Evolutionary conservation across 371 early-diverging fungal genomes (phyloP).

Genomic region (Syncephalis plumigaleata): DNA sequence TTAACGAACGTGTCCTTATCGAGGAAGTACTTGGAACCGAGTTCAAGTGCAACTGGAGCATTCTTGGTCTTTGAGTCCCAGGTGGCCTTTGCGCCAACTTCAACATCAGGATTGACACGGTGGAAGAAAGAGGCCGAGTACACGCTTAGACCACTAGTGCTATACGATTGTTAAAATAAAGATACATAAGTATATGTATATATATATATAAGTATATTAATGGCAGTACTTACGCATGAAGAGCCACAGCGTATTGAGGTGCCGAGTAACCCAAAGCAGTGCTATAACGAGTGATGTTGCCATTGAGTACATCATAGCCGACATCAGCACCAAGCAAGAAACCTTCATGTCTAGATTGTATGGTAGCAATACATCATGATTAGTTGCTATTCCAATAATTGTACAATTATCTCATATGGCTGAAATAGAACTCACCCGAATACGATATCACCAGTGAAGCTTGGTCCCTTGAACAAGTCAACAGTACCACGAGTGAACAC

Average conservation of each 20-base stretch:
- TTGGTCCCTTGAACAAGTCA: slow-evolving; percentile 71
- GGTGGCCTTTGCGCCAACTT: slow-evolving; percentile 85
- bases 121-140: slow-evolving; percentile 92
- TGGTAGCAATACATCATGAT: background rate
- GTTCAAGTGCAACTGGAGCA: slow-evolving; percentile 66
- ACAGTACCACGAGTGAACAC: slow-evolving; percentile 47
- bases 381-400: background rate
- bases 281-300: slow-evolving; percentile 73
- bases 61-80: slow-evolving; percentile 64
- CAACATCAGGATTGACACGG: slow-evolving; percentile 70
- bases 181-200: too few species aligned
- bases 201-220: too few species aligned
- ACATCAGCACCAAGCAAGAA: slow-evolving; percentile 83
- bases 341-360: slow-evolving; percentile 49
- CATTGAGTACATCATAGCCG: slow-evolving; percentile 75
- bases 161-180: too few species aligned
- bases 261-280: slow-evolving; percentile 71
- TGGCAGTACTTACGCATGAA: slow-evolving; percentile 72
- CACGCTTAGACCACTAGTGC: slow-evolving; percentile 28
- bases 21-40: slow-evolving; percentile 86
- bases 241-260: slow-evolving; percentile 70
- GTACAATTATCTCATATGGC: too few species aligned
- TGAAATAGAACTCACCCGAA: slow-evolving; percentile 19
- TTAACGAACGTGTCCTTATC: slow-evolving; percentile 82
- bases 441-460: slow-evolving; percentile 51